phyloP scores from a whole-genome alignment of 2,329 filamentous ascomycete species.

The Colletotrichum liriopes region DNA sequence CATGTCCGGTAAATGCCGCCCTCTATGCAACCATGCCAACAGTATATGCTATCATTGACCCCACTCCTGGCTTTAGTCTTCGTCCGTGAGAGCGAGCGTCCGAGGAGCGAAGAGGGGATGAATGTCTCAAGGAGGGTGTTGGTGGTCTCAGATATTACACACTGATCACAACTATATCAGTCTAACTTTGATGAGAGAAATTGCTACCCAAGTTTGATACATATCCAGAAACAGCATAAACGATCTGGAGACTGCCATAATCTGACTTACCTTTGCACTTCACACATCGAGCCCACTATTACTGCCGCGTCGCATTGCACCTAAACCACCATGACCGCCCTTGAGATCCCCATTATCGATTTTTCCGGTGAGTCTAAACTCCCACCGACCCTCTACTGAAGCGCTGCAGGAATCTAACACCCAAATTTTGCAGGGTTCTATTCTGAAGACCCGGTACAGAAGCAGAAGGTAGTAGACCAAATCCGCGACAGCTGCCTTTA shows the following conservation, averaged over 20 bases:
- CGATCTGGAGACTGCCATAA: too few species aligned
- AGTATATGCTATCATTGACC: constrained; percentile 21
- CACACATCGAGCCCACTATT: not conserved
- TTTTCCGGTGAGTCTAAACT: constrained; percentile 47
- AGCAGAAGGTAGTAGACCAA: constrained; percentile 51
- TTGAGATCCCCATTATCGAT: constrained; percentile 50
- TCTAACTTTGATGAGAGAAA: not conserved
- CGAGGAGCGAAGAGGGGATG: not conserved
- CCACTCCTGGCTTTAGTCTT: constrained; percentile 11
- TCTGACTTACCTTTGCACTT: not conserved
- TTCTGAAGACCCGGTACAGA: constrained; percentile 45
- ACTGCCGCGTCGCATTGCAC: too few species aligned
- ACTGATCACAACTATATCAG: not conserved
- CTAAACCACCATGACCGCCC: constrained; percentile 7
- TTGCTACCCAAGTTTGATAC: not conserved
- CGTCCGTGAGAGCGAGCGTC: not conserved
- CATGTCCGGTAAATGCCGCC: not conserved
- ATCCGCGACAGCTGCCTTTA: constrained; percentile 60
- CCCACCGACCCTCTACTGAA: rapidly evolving
- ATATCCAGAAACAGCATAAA: not conserved
- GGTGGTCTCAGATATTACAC: not conserved
- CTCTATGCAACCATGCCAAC: too few species aligned
- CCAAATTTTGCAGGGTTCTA: constrained; percentile 43
- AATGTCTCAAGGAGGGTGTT: not conserved
- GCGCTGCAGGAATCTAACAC: not conserved